Evolutionary conservation across 768 basidiomycete genomes (phyloP), one percentile per base, ranked within the genome.

Genomic region (Phaeotremella fagi): DNA sequence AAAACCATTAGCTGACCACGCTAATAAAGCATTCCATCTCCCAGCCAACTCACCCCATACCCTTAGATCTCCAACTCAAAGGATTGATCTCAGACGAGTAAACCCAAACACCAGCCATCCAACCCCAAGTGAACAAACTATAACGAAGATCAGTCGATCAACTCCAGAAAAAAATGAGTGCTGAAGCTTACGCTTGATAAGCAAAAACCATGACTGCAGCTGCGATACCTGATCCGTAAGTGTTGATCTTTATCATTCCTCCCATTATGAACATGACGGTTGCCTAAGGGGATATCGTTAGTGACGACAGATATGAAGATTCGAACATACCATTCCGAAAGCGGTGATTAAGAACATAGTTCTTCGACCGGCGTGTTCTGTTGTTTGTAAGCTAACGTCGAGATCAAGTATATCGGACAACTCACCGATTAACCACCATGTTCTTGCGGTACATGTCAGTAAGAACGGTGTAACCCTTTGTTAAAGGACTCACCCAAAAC

Each of bases 41-140:
- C n/a, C n/a, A n/a, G n/a, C n/a, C 2, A 48, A 61, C 26, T 48
- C 27, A 54, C 52, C 52, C 38, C 15, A 53, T 29, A 14, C 64
- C 64, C 28, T 62, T 61, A n/a, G 46, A 45, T 23, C 64, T 38
- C 31, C 56, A 48, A 22, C 50, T 33, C 12, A 66, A 46, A 16
- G 64, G 64, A 6, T 47, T 25, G 55, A 66, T 62, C 51, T 66
- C 64, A 20, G 64, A 53, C 3, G 60, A 41, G 47, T 66, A 66
- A 6, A 50, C 45, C 64, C 64, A 66, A 15, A 66, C 64, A 15
- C 42, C 48, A 22, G 63, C 63, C 55, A 57, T 57, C 45, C 50
- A 57, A 0, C 55, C 55, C 48, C 48, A 49, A 5, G 48, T 49
- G 48, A 49, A 49, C 28, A 49, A 26, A 4, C 28, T 45, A 22